Base-by-base conservation (phyloP, 306 rosid genomes). In the Herpetospermum pedunculosum region DNA sequence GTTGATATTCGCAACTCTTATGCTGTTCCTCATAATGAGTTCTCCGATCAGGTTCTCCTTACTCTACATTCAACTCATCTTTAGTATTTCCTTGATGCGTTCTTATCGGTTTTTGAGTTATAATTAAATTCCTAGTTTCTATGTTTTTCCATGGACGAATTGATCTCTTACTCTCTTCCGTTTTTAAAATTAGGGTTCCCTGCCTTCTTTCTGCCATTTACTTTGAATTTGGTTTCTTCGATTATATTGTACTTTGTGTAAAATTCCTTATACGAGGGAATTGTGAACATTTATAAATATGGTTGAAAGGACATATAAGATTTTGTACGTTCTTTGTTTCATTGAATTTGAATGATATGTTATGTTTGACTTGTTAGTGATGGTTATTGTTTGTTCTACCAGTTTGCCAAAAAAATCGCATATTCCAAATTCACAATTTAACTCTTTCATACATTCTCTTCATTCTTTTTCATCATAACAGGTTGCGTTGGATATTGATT, bases 401-500 rank as follows among this genome's bases (percentile, higher is more conserved):
- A 18, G 1, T 8, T 28, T 70, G 6, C 40, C 40, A 16, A 16
- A 15, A 70, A 26, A 5, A 25, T 70, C 8, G 15, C 2, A 1
- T 28, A 46, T 14, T 65, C 72, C 3, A 21, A 67, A 4, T 64
- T 19, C 32, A 4, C 2, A 40, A 40, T 67, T 67, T 16, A 25
- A 25, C 37, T 26, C 53, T 68, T 43, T 68, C 7, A 7, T 43
- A 14, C 37, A 3, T 4, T 9, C 18, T 14, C 32, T 68, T 43
- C 35, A 0, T 14, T 68, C 13, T 15, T 43, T 43, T 47, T 26
- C 9, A 47, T 46, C 40, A 18, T 29, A 15, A 28, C 84, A 91
- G 99, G 97, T 94, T 75, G 97, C 99, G 47, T 65, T 95, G 85
- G 99, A 95, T 77, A 92, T 95, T 74, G 99, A 95, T 65, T 95